These are phyloP conservation scores for Aspergillus jensenii DNA, from an alignment of 2,329 filamentous ascomycete genomes.

Conservation along the genomic window DNA sequence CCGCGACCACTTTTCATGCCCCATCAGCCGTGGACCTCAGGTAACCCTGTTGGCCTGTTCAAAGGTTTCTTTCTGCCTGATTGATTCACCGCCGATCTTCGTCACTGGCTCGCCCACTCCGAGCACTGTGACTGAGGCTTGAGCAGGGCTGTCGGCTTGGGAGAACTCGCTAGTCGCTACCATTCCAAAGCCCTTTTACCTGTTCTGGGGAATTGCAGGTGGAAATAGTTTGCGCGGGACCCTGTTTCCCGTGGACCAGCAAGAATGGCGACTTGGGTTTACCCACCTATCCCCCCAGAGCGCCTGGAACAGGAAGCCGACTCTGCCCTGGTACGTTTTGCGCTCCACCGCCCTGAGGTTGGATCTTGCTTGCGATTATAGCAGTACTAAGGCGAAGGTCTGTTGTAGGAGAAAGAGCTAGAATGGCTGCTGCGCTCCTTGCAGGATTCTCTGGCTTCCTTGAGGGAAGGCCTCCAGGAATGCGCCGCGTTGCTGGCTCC, in stretches of 20 bases:
- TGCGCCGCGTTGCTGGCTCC: slow-evolving; percentile 85
- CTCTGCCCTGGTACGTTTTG: slow-evolving; percentile 48
- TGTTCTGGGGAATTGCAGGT: background rate
- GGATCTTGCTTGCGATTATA: background rate
- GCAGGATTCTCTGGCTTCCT: slow-evolving; percentile 59
- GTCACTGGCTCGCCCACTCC: background rate
- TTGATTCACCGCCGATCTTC: slow-evolving; percentile 2
- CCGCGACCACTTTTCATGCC: slow-evolving; percentile 13
- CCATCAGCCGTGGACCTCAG: slow-evolving; percentile 19
- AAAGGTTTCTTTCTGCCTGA: slow-evolving; percentile 19
- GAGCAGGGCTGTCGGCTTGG: background rate
- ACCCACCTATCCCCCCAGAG: slow-evolving; percentile 56
- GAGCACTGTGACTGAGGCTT: background rate
- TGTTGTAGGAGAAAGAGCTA: slow-evolving; percentile 55
- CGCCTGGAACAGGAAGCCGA: slow-evolving; percentile 55
- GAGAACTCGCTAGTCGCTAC: background rate
- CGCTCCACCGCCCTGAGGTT: background rate
- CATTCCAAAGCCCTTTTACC: background rate
- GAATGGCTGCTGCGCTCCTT: slow-evolving; percentile 64
- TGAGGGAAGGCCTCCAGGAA: slow-evolving; percentile 76
- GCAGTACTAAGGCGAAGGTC: background rate
- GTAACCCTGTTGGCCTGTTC: slow-evolving; percentile 1
- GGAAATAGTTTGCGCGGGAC: slow-evolving; percentile 2
- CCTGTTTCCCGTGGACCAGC: background rate
- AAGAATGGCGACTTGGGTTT: slow-evolving; percentile 62